A percentile compares a stretch with the other conserved stretches of the same genome.
Conservation (phyloP, 75 land plant genomes). For the Picea sitchensis region DNA sequence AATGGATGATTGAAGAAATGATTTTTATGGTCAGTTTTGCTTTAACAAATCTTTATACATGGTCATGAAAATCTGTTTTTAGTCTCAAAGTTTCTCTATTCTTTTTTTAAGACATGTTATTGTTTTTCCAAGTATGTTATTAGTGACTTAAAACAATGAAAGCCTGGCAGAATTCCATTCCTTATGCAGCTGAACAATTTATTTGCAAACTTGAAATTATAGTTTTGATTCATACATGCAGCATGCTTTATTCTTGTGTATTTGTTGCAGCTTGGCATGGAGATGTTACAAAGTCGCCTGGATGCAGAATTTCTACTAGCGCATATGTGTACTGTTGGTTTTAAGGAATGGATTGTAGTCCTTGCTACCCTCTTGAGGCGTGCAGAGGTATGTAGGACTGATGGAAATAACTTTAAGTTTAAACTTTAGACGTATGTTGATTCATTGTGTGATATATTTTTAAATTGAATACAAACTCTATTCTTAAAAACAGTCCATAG, state of each 20-base stretch:
- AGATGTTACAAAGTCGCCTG: conserved; percentile 72
- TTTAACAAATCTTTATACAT: no score
- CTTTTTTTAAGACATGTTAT: not conserved
- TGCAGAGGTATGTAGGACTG: conserved; percentile 57
- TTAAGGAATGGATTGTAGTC: conserved; percentile 98
- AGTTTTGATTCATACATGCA: not conserved
- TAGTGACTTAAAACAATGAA: not conserved
- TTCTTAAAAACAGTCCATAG: not conserved
- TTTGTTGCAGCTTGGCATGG: conserved; percentile 80
- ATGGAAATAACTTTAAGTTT: not conserved
- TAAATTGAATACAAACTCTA: not conserved
- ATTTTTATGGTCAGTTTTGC: no score
- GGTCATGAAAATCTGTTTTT: no score
- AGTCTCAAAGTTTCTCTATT: not conserved
- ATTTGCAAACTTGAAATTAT: not conserved
- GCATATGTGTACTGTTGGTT: conserved; percentile 98
- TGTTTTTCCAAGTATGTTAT: not conserved
- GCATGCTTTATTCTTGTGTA: not conserved
- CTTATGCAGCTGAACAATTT: not conserved
- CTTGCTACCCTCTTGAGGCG: conserved; percentile 93
- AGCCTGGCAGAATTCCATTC: not conserved
- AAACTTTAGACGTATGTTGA: not conserved
- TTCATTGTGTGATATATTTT: not conserved
- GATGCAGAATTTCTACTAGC: conserved; percentile 97
- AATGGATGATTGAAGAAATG: no score